Base-by-base conservation (phyloP, 805 yeast genomes). In the Saturnispora sanitii region DNA sequence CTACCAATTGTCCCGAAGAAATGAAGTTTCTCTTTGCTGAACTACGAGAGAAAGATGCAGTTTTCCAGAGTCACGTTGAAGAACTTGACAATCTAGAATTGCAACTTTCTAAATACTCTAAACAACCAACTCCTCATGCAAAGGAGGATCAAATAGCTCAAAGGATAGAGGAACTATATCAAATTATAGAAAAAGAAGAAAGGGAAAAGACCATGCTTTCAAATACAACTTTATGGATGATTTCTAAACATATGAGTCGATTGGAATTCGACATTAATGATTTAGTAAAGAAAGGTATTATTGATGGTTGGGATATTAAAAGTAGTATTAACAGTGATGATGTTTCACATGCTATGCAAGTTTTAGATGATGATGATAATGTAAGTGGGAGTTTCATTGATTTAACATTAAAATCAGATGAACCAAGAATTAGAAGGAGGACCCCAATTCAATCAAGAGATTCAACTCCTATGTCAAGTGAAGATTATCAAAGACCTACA, bases 1-100 rank as follows among this genome's bases (percentile, higher is more conserved):
- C 90, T 33, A 77, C 90, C 9, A 90, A 88, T 51, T 69, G 92
- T 33, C 96, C 96, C 19, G 78, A 85, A 4, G 98, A 90, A 60
- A 71, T 90, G 33, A 79, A 79, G 40, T 85, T 82, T 53, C 63
- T 86, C 28, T 63, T 90, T 36, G 82, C 82, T 39, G 97, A 92
- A 58, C 70, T 90, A 28, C 71, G 79, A 38, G 71, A 68, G 29
- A 75, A 79, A 45, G 97, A 90, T 55, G 52, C 67, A 30, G 75
- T 73, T 51, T 64, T 80, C 22, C 73, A 74, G 51, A 94, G 83
- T 42, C 67, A 73, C 6, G 69, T 84, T 42, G 75, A 75, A 53
- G 73, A 82, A 50, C 72, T 77, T 47, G 77, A 72, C 49, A 78
- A 76, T 43, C 71, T 80, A 49, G 97, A 90, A 54, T 67, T 73